A percentile compares a stretch with the other conserved stretches of the same genome.
phyloP scores from a whole-genome alignment of 345 rosid species.

The Aquilaria yunnanensis region DNA sequence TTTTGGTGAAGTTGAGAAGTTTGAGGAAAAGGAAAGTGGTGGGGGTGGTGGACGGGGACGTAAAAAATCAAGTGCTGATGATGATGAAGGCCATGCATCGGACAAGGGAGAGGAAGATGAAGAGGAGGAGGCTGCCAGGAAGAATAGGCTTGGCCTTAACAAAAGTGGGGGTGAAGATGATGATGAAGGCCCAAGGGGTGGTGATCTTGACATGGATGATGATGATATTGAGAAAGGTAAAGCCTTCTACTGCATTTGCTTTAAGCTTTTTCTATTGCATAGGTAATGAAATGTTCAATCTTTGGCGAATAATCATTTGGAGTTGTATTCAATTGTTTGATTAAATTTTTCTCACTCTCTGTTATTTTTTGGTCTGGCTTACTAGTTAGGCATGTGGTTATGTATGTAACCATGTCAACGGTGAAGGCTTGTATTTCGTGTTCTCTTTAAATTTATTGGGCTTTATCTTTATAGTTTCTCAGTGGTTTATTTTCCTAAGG shows the following conservation, averaged over 20 bases:
- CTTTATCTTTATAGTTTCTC: not conserved
- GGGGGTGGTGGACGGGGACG: conserved; percentile 68
- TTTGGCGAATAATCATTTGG: no score
- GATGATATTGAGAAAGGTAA: conserved; percentile 94
- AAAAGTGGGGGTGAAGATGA: conserved; percentile 72
- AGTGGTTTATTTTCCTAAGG: conserved; percentile 30
- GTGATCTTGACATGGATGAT: conserved; percentile 88
- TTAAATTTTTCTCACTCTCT: not conserved
- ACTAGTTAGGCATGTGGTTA: not conserved
- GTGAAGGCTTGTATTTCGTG: not conserved
- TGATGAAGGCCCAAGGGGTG: conserved; percentile 92
- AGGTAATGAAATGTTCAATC: no score
- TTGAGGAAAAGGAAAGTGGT: conserved; percentile 61
- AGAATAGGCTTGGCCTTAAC: conserved; percentile 79
- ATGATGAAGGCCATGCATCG: conserved; percentile 82
- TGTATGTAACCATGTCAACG: not conserved
- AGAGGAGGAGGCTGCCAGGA: conserved; percentile 84
- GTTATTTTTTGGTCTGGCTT: not conserved
- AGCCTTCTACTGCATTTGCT: conserved; percentile 7
- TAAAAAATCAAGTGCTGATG: conserved; percentile 60
- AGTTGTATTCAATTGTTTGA: not conserved
- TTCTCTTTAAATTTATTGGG: not conserved
- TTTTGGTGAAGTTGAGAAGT: conserved; percentile 79
- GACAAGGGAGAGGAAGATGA: conserved; percentile 94
- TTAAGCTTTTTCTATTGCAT: no score